Base-by-base conservation (phyloP, 345 rosid genomes). In the Hypericum androsaemum region DNA sequence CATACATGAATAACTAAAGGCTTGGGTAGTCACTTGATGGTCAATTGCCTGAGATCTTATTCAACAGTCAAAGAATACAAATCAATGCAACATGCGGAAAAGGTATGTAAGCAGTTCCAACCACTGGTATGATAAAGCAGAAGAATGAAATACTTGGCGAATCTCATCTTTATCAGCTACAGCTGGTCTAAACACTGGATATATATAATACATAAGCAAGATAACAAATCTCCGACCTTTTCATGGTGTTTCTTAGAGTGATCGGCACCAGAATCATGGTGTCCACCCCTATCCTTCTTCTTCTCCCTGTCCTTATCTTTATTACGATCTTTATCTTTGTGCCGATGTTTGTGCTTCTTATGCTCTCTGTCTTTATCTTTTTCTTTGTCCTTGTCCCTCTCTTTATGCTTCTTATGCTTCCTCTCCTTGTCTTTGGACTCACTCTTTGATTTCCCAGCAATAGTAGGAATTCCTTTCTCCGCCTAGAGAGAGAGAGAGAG, bases 401-500 rank as follows among this genome's bases (percentile, higher is more conserved):
- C 95, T 71, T 62, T 90, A 72, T 74, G 89, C 73, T 82, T 90
- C 72, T 78, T 90, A 74, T 79, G 98, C 76, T 83, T 90, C 79
- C 88, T 78, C 59, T 86, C 92, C 73, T 79, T 84, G 69, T 87
- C 95, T 64, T 79, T 87, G 12, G 84, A 70, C 53, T 82, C 92
- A 55, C 72, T 62, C 67, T 75, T 90, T 47, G 78, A 77, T 72
- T 85, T 92, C 7, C 83, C 72, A 16, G 84, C 74, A 62, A 88
- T 39, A 0, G 95, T 92, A 47, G 89, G 95, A 46, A 61, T 64
- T 63, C 96, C 95, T 65, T 81, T 88, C 64, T 81, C 95, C 41
- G 71, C 72, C 98, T 92, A 52, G 15, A 44, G 50, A 43, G 44
- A 45, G 45, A 39, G 5, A 56, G 6, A 4, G n/a, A 12, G 40